Base-by-base conservation (phyloP, 2,329 filamentous ascomycete genomes). In the Diplocarpon rosae region DNA sequence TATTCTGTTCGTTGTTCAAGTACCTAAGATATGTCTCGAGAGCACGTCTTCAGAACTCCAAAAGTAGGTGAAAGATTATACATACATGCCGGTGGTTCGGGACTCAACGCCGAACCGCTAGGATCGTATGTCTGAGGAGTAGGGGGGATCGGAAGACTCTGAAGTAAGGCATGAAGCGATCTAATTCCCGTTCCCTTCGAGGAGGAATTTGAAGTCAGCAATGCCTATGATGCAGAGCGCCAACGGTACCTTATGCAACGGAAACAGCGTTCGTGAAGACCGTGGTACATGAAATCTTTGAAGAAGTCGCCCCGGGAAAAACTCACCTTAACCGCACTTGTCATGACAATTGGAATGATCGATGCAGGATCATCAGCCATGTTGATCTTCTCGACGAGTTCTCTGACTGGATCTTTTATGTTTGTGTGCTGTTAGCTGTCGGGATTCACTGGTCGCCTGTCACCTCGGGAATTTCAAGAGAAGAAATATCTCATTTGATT, bases 321-420 rank as follows among this genome's bases (percentile, higher is more conserved):
- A 24, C 20, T 24, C 20, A 24, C 20, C 7, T 24, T 86, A 1
- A 95, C 80, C 3, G 88, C 80, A 59, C 89, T 95, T 3, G 88
- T 90, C 46, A 96, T 71, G 1, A 95, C 66, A 39, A 98, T 89
- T 0, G 92, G 92, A 1, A 96, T 83, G 29, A 77, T 69, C 1
- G 57, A 52, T 28, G 44, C 57, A n/a, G 62, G 48, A 20, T 48
- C 44, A 30, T 51, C 59, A 16, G 65, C 62, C 14, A 66, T 59
- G 1, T 65, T 56, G 17, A 85, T 69, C 20, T 63, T 63, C 40
- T 69, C 59, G n/a, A 82, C 65, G 7, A 78, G 64, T 7, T 69
- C 69, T 43, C 71, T 69, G 10, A 82, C 74, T 44, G 81, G 78
- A 14, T 67, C 63, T 7, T 72, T 65, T 47, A 88, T 80, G 10